Evolutionary conservation across 192 early-diverging fungal species (phyloP), one percentile per base, ranked within the genome.

Genomic region (Entomortierella lignicola): DNA sequence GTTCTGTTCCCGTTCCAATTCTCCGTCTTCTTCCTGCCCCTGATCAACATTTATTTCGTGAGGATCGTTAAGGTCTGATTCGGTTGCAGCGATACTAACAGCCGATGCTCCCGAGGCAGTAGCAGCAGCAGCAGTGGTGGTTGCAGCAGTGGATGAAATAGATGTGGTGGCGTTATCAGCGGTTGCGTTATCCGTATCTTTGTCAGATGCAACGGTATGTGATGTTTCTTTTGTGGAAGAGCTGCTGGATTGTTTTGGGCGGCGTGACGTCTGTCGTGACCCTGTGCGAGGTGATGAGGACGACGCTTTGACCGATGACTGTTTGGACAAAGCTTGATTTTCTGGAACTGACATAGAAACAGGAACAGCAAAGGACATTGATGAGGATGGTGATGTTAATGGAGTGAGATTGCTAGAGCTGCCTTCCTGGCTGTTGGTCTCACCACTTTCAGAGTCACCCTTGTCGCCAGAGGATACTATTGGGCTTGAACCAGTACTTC

Each of bases 181-280:
- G 34, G 34, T 37, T 37, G 34, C 34, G 12, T 4, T 42, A 10
- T 42, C 13, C 39, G 39, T 6, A 42, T 42, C 20, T 15, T 47
- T 47, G 5, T 47, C 44, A 20, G 34, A 37, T 7, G 55, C 55
- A 15, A 10, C 32, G 1, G 17, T 30, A 23, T 4, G 20, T 13
- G n/a, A 17, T 37, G 12, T 57, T 57, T 20, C 27, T 8, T 17
- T 57, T 30, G 32, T 15, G 55, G 17, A 20, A 57, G 27, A 7
- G 29, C 18, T 61, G 43, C 11, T 21, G 23, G 25, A 29, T 32
- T 26, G 62, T 53, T 54, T 66, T 55, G 63, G 27, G 30, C 52
- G 53, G 39, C 55, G 63, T 66, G 63, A 66, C 63, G 63, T 66
- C 52, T 39, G 52, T 10, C 25, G 62, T 44, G 53, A 55, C 37